Conservation (phyloP, 345 rosid genomes). For the Eutrema heterophyllum region DNA sequence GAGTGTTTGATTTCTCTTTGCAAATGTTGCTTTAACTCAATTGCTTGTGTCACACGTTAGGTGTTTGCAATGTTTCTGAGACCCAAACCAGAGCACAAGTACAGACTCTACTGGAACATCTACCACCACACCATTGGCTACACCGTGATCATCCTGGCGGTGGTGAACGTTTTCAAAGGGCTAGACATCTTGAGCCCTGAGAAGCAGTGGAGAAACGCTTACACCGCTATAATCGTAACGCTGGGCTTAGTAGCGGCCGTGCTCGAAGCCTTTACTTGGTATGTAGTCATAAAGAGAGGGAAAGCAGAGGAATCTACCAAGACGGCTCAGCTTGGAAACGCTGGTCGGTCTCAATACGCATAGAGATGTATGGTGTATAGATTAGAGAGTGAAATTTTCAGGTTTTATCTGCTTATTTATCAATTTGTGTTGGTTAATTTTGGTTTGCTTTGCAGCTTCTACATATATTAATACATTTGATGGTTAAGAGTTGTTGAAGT, state of each 20-base stretch:
- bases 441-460: not conserved
- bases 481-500: conserved; percentile 5
- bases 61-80: conserved; percentile 75
- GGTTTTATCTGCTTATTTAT: not conserved
- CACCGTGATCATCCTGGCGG: conserved; percentile 46
- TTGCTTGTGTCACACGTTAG: conserved; percentile 22
- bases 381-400: not conserved
- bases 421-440: not conserved
- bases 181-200: conserved; percentile 59
- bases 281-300: conserved; percentile 28
- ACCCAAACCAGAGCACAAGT: conserved; percentile 81
- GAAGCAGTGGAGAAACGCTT: conserved; percentile 73
- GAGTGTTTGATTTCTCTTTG: not conserved
- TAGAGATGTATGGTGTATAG: not conserved
- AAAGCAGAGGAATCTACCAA: conserved; percentile 18
- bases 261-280: conserved; percentile 33
- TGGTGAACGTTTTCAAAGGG: conserved; percentile 73
- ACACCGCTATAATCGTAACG: conserved; percentile 27
- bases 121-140: conserved; percentile 78
- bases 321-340: conserved; percentile 2
- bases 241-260: conserved; percentile 12
- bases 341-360: conserved; percentile 4
- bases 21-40: not conserved
- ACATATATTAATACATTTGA: not conserved
- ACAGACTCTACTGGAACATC: conserved; percentile 70